These are phyloP conservation scores for Metahyphopichia silvanorum DNA, from an alignment of 805 yeast species.

Conservation along the genomic window DNA sequence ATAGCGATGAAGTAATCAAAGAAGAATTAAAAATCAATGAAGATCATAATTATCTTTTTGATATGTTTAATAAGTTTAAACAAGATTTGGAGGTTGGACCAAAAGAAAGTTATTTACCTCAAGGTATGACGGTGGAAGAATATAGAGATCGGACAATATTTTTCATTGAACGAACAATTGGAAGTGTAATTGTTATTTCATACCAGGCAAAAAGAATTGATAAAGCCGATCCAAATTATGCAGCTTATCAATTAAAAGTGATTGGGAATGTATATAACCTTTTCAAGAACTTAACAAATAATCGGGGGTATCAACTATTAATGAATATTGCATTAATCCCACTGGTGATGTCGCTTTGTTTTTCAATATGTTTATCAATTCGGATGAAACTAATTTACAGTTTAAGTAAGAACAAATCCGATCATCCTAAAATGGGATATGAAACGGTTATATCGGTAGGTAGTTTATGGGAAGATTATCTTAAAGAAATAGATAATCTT, in stretches of 20 bases:
- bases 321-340: conserved; percentile 4
- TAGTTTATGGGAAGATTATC: background rate
- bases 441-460: background rate
- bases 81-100: background rate
- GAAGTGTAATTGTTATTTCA: too few species aligned
- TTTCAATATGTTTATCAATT: conserved; percentile 1
- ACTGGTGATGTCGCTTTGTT: background rate
- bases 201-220: too few species aligned
- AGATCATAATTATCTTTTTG: background rate
- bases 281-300: background rate
- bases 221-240: background rate
- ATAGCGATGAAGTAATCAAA: background rate
- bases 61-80: background rate
- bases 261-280: background rate
- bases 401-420: background rate
- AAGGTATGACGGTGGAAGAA: background rate
- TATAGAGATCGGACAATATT: conserved; percentile 1
- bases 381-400: conserved; percentile 1
- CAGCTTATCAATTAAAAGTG: background rate
- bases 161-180: background rate
- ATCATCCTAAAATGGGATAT: background rate
- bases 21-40: conserved; percentile 1
- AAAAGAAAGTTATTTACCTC: background rate
- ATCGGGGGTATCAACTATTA: background rate
- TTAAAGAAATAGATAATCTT: conserved; percentile 2